These are phyloP conservation scores for Ganoderma sp. DNA, from an alignment of 1,284 basidiomycete species.

Conservation along the genomic window DNA sequence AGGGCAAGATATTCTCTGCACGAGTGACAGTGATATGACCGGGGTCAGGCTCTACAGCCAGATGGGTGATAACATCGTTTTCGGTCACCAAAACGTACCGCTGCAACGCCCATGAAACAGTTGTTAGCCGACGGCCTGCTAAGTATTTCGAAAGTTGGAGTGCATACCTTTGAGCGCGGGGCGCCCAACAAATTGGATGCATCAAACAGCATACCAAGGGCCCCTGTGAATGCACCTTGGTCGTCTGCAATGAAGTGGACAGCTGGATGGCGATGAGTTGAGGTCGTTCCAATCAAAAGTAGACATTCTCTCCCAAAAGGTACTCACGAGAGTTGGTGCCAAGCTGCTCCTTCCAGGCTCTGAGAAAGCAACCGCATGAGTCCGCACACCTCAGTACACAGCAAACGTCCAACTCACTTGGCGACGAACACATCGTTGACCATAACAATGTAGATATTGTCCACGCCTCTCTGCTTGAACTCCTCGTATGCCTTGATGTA, in stretches of 20 bases:
- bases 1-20: slow-evolving; percentile 62
- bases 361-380: slow-evolving; percentile 31
- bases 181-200: slow-evolving; percentile 65
- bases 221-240: slow-evolving; percentile 58
- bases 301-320: neutral
- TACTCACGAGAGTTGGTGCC: slow-evolving; percentile 57
- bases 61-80: slow-evolving; percentile 56
- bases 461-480: slow-evolving; percentile 74
- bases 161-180: slow-evolving; percentile 67
- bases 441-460: slow-evolving; percentile 68
- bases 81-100: slow-evolving; percentile 65
- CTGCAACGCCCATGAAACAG: slow-evolving; percentile 38
- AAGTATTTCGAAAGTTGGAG: neutral
- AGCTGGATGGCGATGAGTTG: slow-evolving; percentile 39
- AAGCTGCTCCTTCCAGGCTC: slow-evolving; percentile 76
- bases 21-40: slow-evolving; percentile 61
- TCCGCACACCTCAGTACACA: neutral
- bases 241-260: slow-evolving; percentile 76
- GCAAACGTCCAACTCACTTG: slow-evolving; percentile 47
- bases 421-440: slow-evolving; percentile 77
- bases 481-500: slow-evolving; percentile 67
- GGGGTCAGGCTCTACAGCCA: slow-evolving; percentile 66
- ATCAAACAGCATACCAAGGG: slow-evolving; percentile 70
- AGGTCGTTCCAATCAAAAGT: neutral
- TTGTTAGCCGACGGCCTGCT: neutral